These are phyloP conservation scores for Taphrina communis DNA, from an alignment of 1,139 yeast genomes.

Conservation along the genomic window DNA sequence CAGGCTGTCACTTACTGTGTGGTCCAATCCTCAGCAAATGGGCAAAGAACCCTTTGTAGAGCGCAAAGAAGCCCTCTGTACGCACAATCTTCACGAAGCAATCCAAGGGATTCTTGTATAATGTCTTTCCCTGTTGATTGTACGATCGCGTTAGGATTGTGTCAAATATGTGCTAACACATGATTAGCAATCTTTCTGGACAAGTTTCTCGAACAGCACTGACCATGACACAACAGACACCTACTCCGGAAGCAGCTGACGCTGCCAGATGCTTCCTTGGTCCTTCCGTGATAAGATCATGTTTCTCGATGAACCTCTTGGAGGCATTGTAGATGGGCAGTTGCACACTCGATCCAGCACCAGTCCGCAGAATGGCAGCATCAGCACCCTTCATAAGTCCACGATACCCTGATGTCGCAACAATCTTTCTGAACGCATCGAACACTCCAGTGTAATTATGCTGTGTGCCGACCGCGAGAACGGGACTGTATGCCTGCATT, in stretches of 20 bases:
- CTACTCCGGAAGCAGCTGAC: constrained; percentile 82
- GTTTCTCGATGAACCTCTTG: constrained; percentile 61
- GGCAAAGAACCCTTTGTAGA: constrained; percentile 94
- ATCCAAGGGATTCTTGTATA: constrained; percentile 85
- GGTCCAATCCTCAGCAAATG: constrained; percentile 92
- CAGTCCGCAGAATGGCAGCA: constrained; percentile 92
- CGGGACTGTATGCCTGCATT: constrained; percentile 86
- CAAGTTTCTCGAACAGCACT: constrained; percentile 1
- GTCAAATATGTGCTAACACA: constrained; percentile 62
- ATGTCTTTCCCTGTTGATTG: constrained; percentile 81
- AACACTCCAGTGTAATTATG: constrained; percentile 75
- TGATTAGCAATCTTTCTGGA: neutral
- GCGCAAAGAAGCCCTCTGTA: constrained; percentile 83
- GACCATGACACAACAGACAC: constrained; percentile 87
- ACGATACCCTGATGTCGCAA: constrained; percentile 68
- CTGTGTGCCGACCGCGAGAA: constrained; percentile 82
- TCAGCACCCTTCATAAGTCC: constrained; percentile 91
- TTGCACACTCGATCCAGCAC: constrained; percentile 95
- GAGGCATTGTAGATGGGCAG: constrained; percentile 87
- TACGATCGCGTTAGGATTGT: constrained; percentile 92
- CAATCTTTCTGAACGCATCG: constrained; percentile 71
- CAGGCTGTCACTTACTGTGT: constrained; percentile 66
- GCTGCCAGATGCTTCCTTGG: constrained; percentile 74
- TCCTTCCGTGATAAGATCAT: constrained; percentile 65
- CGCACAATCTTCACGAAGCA: constrained; percentile 81